Conservation (phyloP, 257 asterid genomes). For the Solanum tarapatanum region DNA sequence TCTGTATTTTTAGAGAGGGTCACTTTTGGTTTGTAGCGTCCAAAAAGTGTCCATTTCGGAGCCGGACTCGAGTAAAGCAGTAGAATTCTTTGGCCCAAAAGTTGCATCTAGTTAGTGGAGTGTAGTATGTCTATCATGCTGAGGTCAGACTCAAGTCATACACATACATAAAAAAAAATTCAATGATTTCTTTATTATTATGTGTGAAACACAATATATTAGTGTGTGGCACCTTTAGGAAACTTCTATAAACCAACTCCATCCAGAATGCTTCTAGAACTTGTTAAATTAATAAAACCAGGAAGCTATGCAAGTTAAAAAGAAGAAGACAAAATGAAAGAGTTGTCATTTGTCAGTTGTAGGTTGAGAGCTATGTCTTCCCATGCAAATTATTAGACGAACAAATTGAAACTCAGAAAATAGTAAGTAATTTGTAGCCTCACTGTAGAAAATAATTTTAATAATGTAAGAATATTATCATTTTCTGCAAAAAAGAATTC, state of each 20-base stretch:
- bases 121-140: not conserved
- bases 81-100: not conserved
- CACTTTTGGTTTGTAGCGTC: no score
- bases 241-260: not conserved
- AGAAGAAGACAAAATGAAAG: not conserved
- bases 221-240: not conserved
- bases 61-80: not conserved
- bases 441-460: no score
- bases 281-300: not conserved
- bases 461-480: no score
- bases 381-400: not conserved
- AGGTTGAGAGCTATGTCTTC: not conserved
- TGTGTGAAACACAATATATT: not conserved
- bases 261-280: not conserved
- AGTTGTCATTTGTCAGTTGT: not conserved
- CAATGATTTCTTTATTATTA: not conserved
- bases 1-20: no score
- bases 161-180: not conserved
- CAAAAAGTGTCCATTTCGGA: no score
- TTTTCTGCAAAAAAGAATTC: no score
- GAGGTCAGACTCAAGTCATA: not conserved
- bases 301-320: not conserved
- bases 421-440: not conserved
- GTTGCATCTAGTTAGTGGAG: not conserved
- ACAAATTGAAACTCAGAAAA: no score